These are phyloP conservation scores for Triticum urartu DNA, from an alignment of 176 grass and related monocot genomes.

Conservation along the genomic window DNA sequence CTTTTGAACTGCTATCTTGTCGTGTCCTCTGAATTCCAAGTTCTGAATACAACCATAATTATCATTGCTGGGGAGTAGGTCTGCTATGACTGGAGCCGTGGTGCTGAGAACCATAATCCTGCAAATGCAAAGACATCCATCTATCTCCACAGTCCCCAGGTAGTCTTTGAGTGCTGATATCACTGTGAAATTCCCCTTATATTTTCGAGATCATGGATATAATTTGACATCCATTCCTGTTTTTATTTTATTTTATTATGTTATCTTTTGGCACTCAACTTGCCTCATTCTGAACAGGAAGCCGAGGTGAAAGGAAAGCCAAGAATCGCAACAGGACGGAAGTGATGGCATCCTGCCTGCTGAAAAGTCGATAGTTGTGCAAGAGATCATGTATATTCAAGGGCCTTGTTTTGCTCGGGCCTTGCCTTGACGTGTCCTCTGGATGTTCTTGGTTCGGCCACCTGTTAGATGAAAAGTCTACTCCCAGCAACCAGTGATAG, in stretches of 20 bases:
- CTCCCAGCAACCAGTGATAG: conserved; percentile 14
- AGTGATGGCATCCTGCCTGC: conserved; percentile 20
- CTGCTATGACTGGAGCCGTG: conserved; percentile 94
- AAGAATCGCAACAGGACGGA: conserved; percentile 58
- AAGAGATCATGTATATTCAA: conserved; percentile 26
- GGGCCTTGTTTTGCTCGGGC: not conserved
- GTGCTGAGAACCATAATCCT: conserved; percentile 96
- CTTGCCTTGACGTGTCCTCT: not conserved
- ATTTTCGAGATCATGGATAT: not conserved
- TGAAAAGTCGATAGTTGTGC: not conserved
- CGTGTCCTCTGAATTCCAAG: not conserved
- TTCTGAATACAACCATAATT: not conserved
- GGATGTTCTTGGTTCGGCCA: not conserved
- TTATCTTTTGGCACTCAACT: not conserved
- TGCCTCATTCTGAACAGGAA: conserved; percentile 48
- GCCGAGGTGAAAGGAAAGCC: conserved; percentile 95
- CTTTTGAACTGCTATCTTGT: not conserved
- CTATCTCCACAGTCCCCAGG: conserved; percentile 89
- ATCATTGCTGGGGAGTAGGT: conserved; percentile 40
- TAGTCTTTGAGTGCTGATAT: not conserved
- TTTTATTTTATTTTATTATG: not conserved
- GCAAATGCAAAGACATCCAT: conserved; percentile 88
- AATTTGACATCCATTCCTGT: not conserved
- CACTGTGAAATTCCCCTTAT: no score
- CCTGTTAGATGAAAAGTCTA: conserved; percentile 19